phyloP scores from a whole-genome alignment of 768 basidiomycete genomes.

The Psilocybe tampanensis region DNA sequence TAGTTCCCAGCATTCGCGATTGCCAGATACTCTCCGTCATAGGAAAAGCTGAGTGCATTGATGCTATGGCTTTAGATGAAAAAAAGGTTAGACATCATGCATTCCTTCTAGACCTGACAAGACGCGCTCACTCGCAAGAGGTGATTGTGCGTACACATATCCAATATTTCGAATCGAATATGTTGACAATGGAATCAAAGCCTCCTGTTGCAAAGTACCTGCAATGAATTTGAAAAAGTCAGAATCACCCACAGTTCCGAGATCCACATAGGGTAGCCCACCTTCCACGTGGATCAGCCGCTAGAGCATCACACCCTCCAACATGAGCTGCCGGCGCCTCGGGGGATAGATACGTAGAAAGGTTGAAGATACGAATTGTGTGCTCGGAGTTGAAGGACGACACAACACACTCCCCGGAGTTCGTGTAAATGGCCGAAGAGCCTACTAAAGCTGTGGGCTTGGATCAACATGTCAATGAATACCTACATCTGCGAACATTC shows the following conservation, averaged over 20 bases:
- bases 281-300: conserved; percentile 81
- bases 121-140: conserved; percentile 68
- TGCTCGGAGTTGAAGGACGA: conserved; percentile 66
- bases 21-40: conserved; percentile 83
- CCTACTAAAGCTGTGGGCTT: conserved; percentile 40
- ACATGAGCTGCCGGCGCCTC: conserved; percentile 77
- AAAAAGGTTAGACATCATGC: conserved; percentile 5
- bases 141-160: conserved; percentile 77
- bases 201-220: conserved; percentile 83
- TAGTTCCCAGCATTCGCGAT: conserved; percentile 73
- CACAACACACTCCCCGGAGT: conserved; percentile 72
- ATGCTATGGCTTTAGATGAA: conserved; percentile 61
- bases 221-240: conserved; percentile 9
- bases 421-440: conserved; percentile 76
- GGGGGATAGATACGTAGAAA: conserved; percentile 58
- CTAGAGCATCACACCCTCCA: conserved; percentile 76
- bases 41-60: conserved; percentile 75
- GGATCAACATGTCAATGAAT: neutral
- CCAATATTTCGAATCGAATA: conserved; percentile 82
- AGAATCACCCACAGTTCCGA: neutral
- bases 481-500: neutral
- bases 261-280: conserved; percentile 22
- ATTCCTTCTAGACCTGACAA: neutral
- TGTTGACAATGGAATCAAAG: conserved; percentile 79
- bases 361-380: conserved; percentile 69